Percentiles rank a stretch among this genome's conserved stretches.
Evolutionary conservation across 106 monocot species (phyloP).

Genomic region (Platanthera guangdongensis): DNA sequence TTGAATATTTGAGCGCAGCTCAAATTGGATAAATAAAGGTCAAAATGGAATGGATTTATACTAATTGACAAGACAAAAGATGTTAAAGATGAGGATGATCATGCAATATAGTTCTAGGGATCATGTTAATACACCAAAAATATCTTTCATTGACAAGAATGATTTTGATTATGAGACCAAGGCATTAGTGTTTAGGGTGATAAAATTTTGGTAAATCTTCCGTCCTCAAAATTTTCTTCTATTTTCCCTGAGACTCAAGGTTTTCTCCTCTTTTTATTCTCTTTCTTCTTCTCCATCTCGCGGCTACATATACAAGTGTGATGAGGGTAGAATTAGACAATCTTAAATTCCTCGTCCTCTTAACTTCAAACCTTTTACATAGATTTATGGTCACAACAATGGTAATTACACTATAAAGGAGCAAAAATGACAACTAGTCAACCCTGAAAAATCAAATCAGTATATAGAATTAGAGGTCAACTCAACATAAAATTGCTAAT

Average conservation of each 20-base stretch:
- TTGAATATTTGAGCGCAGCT: too few relatives aligned
- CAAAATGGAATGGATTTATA: too few relatives aligned
- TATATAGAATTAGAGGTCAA: not conserved
- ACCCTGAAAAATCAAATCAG: not conserved
- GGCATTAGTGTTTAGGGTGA: not conserved
- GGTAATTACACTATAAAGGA: not conserved
- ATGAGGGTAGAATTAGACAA: not conserved
- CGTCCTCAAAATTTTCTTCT: not conserved
- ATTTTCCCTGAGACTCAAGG: not conserved
- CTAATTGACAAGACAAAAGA: too few relatives aligned
- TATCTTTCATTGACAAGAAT: too few relatives aligned
- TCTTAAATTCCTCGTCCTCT: not conserved
- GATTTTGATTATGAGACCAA: not conserved
- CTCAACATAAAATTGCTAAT: not conserved
- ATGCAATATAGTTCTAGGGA: too few relatives aligned
- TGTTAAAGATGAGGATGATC: too few relatives aligned
- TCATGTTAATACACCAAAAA: too few relatives aligned
- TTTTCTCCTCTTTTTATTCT: not conserved
- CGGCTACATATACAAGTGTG: not conserved
- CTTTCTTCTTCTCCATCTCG: not conserved
- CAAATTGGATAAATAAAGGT: too few relatives aligned
- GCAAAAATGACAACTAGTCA: not conserved
- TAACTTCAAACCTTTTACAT: not conserved
- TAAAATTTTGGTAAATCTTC: not conserved
- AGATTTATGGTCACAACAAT: not conserved